Base-by-base conservation (phyloP, 1,284 basidiomycete species). In the Cutaneotrichosporon sp. region DNA sequence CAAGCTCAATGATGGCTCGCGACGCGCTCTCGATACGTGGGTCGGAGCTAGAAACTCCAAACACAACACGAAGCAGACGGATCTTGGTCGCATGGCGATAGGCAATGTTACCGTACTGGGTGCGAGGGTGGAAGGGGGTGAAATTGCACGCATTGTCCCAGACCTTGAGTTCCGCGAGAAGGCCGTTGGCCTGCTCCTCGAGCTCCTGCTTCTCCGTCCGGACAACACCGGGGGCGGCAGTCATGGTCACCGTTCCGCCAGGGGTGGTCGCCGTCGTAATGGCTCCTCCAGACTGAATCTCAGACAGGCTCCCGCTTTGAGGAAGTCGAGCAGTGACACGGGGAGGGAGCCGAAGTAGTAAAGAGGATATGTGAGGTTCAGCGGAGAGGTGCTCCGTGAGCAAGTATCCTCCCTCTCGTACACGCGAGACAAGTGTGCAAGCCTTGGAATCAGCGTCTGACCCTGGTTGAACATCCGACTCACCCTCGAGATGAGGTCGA, bases 131-230 rank as follows among this genome's bases (percentile, higher is more conserved):
- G 27, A 65, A 59, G 5, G 67, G 66, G 5, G 62, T 66, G 42
- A 73, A 71, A 49, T 66, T 68, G 26, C 62, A 64, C 11, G 66
- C 63, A 29, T 66, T 58, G 52, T 70, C 64, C 71, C 71, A 73
- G 4, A 70, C 62, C 29, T 60, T 58, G 29, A 73, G 53, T 44
- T 73, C 71, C 11, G 63, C 61, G 35, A 69, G 59, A 4, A 71
- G 58, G 16, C 52, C 59, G 20, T 65, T 66, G 20, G 69, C 69
- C 12, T 61, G 61, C 26, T 56, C 54, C 34, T 62, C 54, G 16
- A 66, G 57, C 34, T 61, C 51, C 14, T 58, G 51, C 11, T 60
- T 57, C n/a, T 62, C 54, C 17, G 51, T 55, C 19, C 22, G 39
- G 11, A 31, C 31, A 14, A 22, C 5, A 6, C 20, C 7, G 12